Conservation (phyloP, 768 basidiomycete genomes). For the Suillus discolor region DNA sequence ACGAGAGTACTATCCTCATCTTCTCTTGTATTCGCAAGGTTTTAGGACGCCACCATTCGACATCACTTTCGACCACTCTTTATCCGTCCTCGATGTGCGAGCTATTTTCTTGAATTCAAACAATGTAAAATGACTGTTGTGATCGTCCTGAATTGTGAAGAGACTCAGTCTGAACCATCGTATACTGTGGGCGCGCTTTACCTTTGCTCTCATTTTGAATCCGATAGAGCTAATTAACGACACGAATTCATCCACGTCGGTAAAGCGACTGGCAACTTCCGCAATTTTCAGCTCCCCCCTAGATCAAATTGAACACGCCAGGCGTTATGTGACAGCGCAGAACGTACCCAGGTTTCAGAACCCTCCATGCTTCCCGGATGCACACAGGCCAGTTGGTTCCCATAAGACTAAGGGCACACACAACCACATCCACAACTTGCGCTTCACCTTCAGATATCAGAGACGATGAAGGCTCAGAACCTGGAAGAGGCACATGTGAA, state of each 20-base stretch:
- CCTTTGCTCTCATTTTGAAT: slow-evolving; percentile 73
- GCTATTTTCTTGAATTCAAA: slow-evolving; percentile 76
- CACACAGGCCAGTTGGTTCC: slow-evolving; percentile 94
- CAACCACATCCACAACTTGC: slow-evolving; percentile 85
- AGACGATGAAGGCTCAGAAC: slow-evolving; percentile 54
- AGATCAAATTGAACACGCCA: slow-evolving; percentile 12
- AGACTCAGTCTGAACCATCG: background rate
- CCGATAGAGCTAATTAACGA: slow-evolving; percentile 67
- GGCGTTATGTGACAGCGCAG: slow-evolving; percentile 8
- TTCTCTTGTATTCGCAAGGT: slow-evolving; percentile 91
- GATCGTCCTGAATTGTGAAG: slow-evolving; percentile 58
- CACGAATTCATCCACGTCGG: slow-evolving; percentile 65
- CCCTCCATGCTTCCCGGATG: slow-evolving; percentile 86
- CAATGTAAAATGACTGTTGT: slow-evolving; percentile 83
- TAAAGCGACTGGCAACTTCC: slow-evolving; percentile 87
- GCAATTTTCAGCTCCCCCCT: slow-evolving; percentile 87
- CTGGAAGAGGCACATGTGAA: slow-evolving; percentile 78
- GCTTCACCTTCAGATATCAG: slow-evolving; percentile 54
- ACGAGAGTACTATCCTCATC: slow-evolving; percentile 42
- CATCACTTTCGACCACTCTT: slow-evolving; percentile 62
- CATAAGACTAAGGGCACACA: slow-evolving; percentile 97
- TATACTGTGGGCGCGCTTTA: slow-evolving; percentile 29
- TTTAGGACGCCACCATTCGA: slow-evolving; percentile 64
- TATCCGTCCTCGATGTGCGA: slow-evolving; percentile 47
- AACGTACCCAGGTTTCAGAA: slow-evolving; percentile 79